These are phyloP conservation scores for Talaromyces rugulosus DNA, from an alignment of 2,329 filamentous ascomycete genomes.

Conservation along the genomic window DNA sequence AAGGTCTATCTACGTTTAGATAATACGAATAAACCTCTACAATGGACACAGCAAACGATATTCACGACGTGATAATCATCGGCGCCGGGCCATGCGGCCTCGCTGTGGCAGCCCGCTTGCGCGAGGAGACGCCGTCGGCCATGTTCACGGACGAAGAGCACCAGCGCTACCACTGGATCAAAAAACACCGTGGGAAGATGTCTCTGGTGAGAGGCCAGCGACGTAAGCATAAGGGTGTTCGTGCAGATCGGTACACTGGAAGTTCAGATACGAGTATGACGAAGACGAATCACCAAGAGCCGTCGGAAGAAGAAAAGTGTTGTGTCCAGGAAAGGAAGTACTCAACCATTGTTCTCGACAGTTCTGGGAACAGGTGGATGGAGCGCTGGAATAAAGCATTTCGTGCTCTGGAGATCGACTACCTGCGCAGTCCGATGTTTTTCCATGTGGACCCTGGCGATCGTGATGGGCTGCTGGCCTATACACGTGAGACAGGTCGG, in stretches of 20 bases:
- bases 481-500: conserved; percentile 59
- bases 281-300: neutral
- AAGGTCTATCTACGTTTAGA: neutral
- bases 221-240: conserved; percentile 1
- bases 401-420: conserved; percentile 62
- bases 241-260: conserved; percentile 1
- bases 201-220: conserved; percentile 22
- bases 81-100: conserved; percentile 73
- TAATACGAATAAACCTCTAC: neutral
- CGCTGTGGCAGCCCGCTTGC: conserved; percentile 66
- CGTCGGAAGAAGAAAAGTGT: neutral
- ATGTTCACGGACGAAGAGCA: conserved; percentile 83
- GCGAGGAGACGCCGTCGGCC: conserved; percentile 69
- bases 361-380: conserved; percentile 62
- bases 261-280: neutral
- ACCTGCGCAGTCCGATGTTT: conserved; percentile 75
- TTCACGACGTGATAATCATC: conserved; percentile 63
- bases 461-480: conserved; percentile 67
- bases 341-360: conserved; percentile 64
- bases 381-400: conserved; percentile 67
- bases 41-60: conserved; percentile 7
- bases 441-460: conserved; percentile 76
- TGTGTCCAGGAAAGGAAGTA: neutral
- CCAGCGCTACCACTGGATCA: conserved; percentile 74
- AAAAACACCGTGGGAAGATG: conserved; percentile 59